phyloP scores from a whole-genome alignment of 2,329 filamentous ascomycete species.

The Endoconidiophora polonica region DNA sequence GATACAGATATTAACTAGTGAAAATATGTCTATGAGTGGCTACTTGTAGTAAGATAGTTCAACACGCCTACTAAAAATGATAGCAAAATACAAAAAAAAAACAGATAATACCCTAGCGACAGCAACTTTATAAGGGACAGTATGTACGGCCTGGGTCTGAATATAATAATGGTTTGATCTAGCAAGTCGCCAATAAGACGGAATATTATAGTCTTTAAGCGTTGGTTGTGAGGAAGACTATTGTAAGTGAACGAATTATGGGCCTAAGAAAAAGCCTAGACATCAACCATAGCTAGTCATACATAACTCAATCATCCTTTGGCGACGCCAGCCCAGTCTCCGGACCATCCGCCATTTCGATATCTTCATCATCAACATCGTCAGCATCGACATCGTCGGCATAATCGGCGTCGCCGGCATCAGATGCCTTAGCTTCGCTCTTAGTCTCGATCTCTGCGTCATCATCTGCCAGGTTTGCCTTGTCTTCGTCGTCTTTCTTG shows the following conservation, averaged over 20 bases:
- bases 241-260: background rate
- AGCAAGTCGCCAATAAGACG: no score
- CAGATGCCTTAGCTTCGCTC: constrained; percentile 5
- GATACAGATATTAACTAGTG: no score
- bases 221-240: background rate
- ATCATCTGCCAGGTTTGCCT: constrained; percentile 2
- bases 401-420: constrained; percentile 2
- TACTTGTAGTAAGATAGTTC: no score
- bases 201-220: no score
- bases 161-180: no score
- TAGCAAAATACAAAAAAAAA: background rate
- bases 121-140: no score
- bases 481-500: background rate
- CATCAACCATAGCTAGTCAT: background rate
- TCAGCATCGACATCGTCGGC: background rate
- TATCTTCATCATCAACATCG: constrained; percentile 10
- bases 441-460: constrained; percentile 1
- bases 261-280: background rate
- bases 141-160: no score
- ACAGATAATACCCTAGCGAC: no score
- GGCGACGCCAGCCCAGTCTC: constrained; percentile 6
- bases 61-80: no score
- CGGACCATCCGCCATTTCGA: constrained; percentile 9
- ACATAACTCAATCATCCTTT: constrained; percentile 5
- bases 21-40: background rate